Conservation (phyloP, 176 grass and related monocot species). For the Ampelocalamus luodianensis region DNA sequence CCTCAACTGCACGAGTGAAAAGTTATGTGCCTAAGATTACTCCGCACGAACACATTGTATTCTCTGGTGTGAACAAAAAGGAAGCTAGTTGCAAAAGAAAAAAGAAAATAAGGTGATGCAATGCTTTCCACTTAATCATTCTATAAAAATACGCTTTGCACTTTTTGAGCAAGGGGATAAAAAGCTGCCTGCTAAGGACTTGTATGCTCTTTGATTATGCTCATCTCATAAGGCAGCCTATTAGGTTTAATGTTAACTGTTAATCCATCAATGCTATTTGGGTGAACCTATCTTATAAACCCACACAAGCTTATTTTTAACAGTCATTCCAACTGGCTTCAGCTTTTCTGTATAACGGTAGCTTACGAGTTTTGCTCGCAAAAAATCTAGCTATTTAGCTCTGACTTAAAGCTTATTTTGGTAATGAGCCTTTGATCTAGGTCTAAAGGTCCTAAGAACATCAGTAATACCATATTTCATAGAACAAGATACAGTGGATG, state of each 20-base stretch:
- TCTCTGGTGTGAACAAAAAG: slow-evolving; percentile 1
- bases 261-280: background rate
- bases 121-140: background rate
- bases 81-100: background rate
- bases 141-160: background rate
- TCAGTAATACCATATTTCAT: background rate
- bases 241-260: slow-evolving; percentile 1
- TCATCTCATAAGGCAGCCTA: slow-evolving; percentile 1
- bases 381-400: slow-evolving; percentile 34
- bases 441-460: slow-evolving; percentile 30
- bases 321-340: background rate
- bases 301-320: slow-evolving; percentile 3
- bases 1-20: slow-evolving; percentile 51
- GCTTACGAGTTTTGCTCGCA: background rate
- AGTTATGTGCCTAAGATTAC: background rate
- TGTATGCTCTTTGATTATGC: background rate
- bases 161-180: background rate
- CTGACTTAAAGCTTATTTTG: background rate
- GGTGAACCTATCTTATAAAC: slow-evolving; percentile 21
- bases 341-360: background rate
- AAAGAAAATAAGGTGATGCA: background rate
- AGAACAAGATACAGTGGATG: background rate
- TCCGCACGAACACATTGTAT: background rate
- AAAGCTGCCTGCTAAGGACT: background rate
- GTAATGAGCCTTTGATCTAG: background rate